Percentiles rank a stretch among this genome's conserved stretches.
Evolutionary conservation across 805 yeast species (phyloP).

Genomic region (Sugiyamaella qingdaonensis): DNA sequence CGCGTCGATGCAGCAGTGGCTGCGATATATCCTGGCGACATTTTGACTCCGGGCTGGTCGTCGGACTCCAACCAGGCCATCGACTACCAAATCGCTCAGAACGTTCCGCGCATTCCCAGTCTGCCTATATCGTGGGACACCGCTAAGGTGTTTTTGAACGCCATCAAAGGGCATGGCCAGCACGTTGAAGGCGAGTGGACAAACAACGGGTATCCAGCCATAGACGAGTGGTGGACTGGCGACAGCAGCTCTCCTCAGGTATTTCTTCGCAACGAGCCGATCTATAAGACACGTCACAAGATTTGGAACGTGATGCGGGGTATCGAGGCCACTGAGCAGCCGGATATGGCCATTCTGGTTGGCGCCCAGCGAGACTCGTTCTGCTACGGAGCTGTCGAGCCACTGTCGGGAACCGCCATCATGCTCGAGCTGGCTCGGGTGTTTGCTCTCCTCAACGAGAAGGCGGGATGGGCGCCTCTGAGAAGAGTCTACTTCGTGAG

Average conservation of each 20-base stretch:
- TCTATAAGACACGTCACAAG: constrained; percentile 50
- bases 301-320: constrained; percentile 77
- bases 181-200: constrained; percentile 23
- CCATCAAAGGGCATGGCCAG: constrained; percentile 39
- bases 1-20: constrained; percentile 34
- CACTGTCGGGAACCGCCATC: constrained; percentile 71
- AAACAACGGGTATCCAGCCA: constrained; percentile 30
- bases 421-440: constrained; percentile 67
- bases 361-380: constrained; percentile 82
- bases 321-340: constrained; percentile 76
- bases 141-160: constrained; percentile 43
- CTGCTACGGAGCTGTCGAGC: constrained; percentile 67
- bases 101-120: constrained; percentile 69
- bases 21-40: constrained; percentile 65
- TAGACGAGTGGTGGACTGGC: constrained; percentile 45
- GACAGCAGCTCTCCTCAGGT: constrained; percentile 24
- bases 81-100: constrained; percentile 45
- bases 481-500: constrained; percentile 79
- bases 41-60: constrained; percentile 74
- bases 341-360: constrained; percentile 63
- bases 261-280: constrained; percentile 39
- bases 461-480: constrained; percentile 75
- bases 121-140: constrained; percentile 76
- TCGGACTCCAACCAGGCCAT: constrained; percentile 40
- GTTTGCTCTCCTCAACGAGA: constrained; percentile 57